Conservation (phyloP, 768 basidiomycete genomes). For the Rhodotorula toruloides region DNA sequence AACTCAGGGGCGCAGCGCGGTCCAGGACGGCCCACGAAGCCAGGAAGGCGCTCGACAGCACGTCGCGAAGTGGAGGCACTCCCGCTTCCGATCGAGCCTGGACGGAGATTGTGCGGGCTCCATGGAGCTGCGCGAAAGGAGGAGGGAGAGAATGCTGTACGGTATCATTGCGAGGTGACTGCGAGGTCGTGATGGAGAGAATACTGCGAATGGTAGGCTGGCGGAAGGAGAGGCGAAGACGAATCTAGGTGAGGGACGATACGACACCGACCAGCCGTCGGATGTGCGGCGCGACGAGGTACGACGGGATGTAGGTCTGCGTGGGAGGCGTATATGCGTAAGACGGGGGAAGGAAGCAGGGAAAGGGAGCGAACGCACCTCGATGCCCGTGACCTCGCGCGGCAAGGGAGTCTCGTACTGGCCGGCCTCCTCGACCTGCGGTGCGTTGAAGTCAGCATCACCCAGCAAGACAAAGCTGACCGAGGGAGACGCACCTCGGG, state of each 20-base stretch:
- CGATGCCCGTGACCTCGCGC: slow-evolving; percentile 88
- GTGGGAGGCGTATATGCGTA: too few species aligned
- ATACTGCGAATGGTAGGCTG: neutral
- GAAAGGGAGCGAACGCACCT: slow-evolving; percentile 46
- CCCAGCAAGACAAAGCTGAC: neutral
- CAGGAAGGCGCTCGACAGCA: too few species aligned
- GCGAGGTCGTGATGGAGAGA: neutral
- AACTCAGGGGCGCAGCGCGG: too few species aligned
- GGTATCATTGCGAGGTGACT: too few species aligned
- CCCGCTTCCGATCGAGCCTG: too few species aligned
- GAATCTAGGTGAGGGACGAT: neutral
- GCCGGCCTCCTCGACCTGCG: slow-evolving; percentile 94
- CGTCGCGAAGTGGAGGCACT: too few species aligned
- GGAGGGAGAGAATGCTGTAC: neutral
- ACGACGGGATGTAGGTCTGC: slow-evolving; percentile 20
- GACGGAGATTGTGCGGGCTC: too few species aligned
- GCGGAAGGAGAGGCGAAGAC: neutral
- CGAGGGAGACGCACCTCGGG: slow-evolving; percentile 56
- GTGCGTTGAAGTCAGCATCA: slow-evolving; percentile 68
- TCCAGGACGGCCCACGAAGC: too few species aligned
- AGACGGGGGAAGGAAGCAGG: too few species aligned
- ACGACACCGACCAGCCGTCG: slow-evolving; percentile 32
- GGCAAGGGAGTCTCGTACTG: slow-evolving; percentile 90
- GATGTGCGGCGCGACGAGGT: slow-evolving; percentile 28
- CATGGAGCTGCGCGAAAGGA: too few species aligned